phyloP scores from a whole-genome alignment of 495 filamentous ascomycete species.

The Daldinia vernicosa region DNA sequence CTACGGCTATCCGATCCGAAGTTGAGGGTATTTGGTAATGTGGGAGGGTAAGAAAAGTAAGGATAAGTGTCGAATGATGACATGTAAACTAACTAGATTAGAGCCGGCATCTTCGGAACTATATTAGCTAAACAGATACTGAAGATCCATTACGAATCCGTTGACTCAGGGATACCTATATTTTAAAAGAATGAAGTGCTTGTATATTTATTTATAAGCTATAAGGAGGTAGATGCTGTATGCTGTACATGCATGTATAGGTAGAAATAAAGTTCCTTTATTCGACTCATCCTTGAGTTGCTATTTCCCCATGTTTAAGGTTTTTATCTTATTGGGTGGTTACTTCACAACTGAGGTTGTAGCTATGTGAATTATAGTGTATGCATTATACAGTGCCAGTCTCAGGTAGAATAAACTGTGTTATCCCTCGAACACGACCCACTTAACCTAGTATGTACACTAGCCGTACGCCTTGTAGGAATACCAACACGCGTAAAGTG shows the following conservation, averaged over 20 bases:
- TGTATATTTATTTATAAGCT: too few species aligned
- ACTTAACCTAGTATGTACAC: too few species aligned
- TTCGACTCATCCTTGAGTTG: too few species aligned
- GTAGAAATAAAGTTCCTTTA: too few species aligned
- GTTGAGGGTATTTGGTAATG: not conserved
- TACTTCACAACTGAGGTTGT: too few species aligned
- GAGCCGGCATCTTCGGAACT: not conserved
- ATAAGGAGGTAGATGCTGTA: too few species aligned
- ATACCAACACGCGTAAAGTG: constrained; percentile 29
- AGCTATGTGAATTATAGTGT: not conserved
- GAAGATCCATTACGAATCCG: not conserved
- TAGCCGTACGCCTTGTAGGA: not conserved
- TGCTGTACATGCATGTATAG: too few species aligned
- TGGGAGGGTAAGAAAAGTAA: not conserved
- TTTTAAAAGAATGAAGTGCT: too few species aligned
- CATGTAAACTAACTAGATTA: not conserved
- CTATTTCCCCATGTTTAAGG: too few species aligned
- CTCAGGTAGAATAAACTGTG: not conserved
- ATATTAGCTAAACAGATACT: not conserved
- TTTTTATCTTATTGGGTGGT: too few species aligned
- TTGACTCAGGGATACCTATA: too few species aligned
- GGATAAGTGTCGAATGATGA: not conserved
- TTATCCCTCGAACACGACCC: not conserved
- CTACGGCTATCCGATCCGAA: not conserved
- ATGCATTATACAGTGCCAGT: not conserved